phyloP scores from a whole-genome alignment of 352 stramenopile genomes.

The Lagenidium giganteum region DNA sequence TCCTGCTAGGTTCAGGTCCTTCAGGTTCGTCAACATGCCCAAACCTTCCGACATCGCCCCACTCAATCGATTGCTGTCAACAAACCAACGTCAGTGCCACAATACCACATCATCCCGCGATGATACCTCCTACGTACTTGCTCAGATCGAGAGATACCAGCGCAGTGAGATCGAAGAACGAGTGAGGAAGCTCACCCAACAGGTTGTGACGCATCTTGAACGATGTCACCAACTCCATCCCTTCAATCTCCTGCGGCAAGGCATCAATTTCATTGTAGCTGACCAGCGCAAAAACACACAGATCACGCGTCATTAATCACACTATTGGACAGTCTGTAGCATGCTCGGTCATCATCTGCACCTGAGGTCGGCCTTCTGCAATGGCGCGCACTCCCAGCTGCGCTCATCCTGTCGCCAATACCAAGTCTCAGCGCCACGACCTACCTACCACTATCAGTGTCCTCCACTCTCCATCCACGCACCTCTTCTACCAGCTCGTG shows the following conservation, averaged over 20 bases:
- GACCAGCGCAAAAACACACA: no score
- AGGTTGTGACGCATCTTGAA: conserved; percentile 79
- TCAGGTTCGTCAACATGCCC: conserved; percentile 43
- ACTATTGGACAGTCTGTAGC: neutral
- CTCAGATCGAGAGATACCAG: conserved; percentile 69
- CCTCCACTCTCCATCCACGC: no score
- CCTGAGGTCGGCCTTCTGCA: conserved; percentile 74
- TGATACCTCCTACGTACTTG: conserved; percentile 41
- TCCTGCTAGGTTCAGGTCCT: conserved; percentile 49
- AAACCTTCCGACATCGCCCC: conserved; percentile 41
- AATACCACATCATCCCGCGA: neutral
- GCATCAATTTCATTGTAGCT: conserved; percentile 76
- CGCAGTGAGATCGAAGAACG: conserved; percentile 48
- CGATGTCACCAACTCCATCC: conserved; percentile 39
- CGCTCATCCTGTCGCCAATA: conserved; percentile 71
- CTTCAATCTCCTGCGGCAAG: conserved; percentile 40
- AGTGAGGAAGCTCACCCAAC: conserved; percentile 35
- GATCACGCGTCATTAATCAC: neutral
- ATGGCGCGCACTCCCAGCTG: conserved; percentile 62
- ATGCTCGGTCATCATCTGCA: conserved; percentile 7
- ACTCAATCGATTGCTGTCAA: conserved; percentile 59
- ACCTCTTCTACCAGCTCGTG: conserved; percentile 59
- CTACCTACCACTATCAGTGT: no score
- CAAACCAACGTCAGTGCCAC: conserved; percentile 6
- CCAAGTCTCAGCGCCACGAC: no score